Evolutionary conservation across 352 stramenopile genomes (phyloP).

Genomic region (Pythium phragmitis): DNA sequence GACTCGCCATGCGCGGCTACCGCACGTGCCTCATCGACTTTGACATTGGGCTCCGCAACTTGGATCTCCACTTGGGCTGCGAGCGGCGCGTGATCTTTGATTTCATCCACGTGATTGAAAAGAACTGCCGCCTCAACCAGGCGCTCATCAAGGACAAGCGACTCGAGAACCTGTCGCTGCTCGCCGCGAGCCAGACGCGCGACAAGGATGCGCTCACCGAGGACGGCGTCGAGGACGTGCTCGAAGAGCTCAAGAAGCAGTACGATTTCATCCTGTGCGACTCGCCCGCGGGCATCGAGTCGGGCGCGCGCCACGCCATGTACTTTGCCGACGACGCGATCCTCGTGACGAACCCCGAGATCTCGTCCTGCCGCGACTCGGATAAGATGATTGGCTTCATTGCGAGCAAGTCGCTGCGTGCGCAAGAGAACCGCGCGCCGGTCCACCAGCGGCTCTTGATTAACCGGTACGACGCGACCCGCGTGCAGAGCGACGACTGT

Average conservation of each 20-base stretch:
- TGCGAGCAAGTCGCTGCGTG: constrained; percentile 82
- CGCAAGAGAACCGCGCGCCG: constrained; percentile 68
- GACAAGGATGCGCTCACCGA: constrained; percentile 91
- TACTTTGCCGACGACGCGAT: constrained; percentile 93
- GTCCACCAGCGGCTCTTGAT: constrained; percentile 88
- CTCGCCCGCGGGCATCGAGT: constrained; percentile 90
- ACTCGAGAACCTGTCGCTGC: constrained; percentile 75
- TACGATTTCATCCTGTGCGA: constrained; percentile 93
- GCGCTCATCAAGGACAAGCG: constrained; percentile 92
- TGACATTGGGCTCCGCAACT: constrained; percentile 92
- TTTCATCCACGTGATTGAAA: constrained; percentile 93
- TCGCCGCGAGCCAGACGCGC: constrained; percentile 89
- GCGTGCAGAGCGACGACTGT: constrained; percentile 88
- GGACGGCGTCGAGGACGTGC: constrained; percentile 79
- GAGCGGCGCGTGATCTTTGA: constrained; percentile 94
- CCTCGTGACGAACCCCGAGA: constrained; percentile 93
- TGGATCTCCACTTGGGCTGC: constrained; percentile 91
- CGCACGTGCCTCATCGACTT: constrained; percentile 93
- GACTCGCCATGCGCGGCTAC: constrained; percentile 77
- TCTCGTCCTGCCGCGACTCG: constrained; percentile 90
- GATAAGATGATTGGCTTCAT: constrained; percentile 97
- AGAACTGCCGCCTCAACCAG: constrained; percentile 88
- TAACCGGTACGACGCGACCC: constrained; percentile 90
- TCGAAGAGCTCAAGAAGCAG: constrained; percentile 77
- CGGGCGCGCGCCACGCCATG: constrained; percentile 88